A percentile compares a stretch with the other conserved stretches of the same genome.
Evolutionary conservation across 202 grass and related monocot genomes (phyloP).

Genomic region (Panicum virgatum): DNA sequence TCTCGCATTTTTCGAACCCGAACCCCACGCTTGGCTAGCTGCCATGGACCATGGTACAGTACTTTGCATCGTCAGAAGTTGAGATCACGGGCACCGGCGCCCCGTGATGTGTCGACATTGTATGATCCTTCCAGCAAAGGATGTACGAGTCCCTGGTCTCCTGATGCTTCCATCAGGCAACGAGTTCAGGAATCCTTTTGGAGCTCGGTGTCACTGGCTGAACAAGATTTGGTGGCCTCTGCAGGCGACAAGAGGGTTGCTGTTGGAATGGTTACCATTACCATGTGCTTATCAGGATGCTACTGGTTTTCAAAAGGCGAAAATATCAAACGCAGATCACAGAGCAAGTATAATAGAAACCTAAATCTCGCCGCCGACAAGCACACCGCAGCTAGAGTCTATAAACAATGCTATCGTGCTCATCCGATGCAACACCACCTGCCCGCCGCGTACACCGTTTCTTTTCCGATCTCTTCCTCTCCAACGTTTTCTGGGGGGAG

Average conservation of each 20-base stretch:
- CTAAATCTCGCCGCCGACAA: constrained; percentile 32
- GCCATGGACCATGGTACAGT: background rate
- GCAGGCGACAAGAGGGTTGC: too few species aligned
- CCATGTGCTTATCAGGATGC: constrained; percentile 30
- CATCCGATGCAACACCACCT: constrained; percentile 11
- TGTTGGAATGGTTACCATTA: background rate
- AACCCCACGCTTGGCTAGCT: background rate
- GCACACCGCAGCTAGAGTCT: background rate
- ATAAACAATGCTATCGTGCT: constrained; percentile 32
- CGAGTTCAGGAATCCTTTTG: background rate
- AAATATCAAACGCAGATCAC: constrained; percentile 31
- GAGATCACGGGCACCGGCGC: background rate
- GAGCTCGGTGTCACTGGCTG: too few species aligned
- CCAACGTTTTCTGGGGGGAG: background rate
- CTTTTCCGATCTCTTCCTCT: background rate
- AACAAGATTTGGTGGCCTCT: background rate
- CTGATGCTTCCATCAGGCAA: background rate
- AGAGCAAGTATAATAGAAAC: background rate
- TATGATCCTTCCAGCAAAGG: background rate
- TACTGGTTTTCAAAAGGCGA: background rate
- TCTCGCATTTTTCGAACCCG: background rate
- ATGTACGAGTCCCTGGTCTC: background rate
- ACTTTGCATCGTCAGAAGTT: background rate
- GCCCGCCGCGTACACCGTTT: constrained; percentile 47
- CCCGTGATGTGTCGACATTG: too few species aligned